Evolutionary conservation across 2,329 filamentous ascomycete species (phyloP).

Genomic region (Penicillium sp.): DNA sequence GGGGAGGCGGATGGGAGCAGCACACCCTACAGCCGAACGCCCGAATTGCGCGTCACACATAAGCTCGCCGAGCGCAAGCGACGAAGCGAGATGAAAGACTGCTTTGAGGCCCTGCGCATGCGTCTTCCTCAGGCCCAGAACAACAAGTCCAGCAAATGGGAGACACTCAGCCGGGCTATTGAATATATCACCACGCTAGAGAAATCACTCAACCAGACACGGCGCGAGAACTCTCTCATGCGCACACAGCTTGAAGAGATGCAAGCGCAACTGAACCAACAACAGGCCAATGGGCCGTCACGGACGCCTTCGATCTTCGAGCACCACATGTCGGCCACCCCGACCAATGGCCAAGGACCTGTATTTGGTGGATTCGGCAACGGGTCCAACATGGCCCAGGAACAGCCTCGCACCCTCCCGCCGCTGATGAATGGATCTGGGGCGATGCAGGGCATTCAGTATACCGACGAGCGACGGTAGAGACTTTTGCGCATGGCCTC

Average conservation of each 20-base stretch:
- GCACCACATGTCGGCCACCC: slow-evolving; percentile 32
- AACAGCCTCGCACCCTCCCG: slow-evolving; percentile 45
- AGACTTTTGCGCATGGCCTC: neutral
- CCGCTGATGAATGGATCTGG: slow-evolving; percentile 44
- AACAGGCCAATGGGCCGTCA: slow-evolving; percentile 31
- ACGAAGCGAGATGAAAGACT: slow-evolving; percentile 51
- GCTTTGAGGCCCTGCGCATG: slow-evolving; percentile 44
- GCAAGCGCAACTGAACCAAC: slow-evolving; percentile 38
- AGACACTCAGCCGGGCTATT: slow-evolving; percentile 46
- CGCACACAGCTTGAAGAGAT: slow-evolving; percentile 36
- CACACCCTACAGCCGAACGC: slow-evolving; percentile 48
- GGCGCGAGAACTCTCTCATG: slow-evolving; percentile 37
- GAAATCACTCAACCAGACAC: slow-evolving; percentile 35
- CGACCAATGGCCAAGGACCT: slow-evolving; percentile 32
- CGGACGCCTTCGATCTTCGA: slow-evolving; percentile 33
- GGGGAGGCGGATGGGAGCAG: slow-evolving; percentile 42
- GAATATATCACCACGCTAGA: slow-evolving; percentile 47
- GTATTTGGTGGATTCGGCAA: slow-evolving; percentile 29
- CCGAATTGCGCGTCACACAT: slow-evolving; percentile 47
- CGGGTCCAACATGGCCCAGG: slow-evolving; percentile 29
- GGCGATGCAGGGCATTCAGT: slow-evolving; percentile 50
- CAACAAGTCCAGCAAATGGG: slow-evolving; percentile 52
- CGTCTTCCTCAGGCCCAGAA: slow-evolving; percentile 45
- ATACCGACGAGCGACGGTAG: slow-evolving; percentile 46
- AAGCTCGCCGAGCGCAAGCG: slow-evolving; percentile 50